Evolutionary conservation across 2,329 filamentous ascomycete species (phyloP).

Genomic region (Myriosclerotinia curreyana): DNA sequence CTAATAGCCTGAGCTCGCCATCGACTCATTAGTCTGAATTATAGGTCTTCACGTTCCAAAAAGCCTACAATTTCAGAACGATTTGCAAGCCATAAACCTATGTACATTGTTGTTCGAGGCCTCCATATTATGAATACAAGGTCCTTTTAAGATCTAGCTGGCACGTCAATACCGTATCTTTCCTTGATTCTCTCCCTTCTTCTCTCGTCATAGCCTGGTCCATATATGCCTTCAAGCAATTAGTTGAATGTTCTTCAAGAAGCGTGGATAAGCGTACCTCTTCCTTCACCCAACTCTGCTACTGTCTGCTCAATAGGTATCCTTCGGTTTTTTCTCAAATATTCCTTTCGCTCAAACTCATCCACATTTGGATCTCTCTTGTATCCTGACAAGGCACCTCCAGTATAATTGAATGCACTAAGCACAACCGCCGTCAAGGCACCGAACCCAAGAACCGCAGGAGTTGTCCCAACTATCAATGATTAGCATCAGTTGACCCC

Average conservation of each 20-base stretch:
- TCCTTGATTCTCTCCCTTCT: constrained; percentile 64
- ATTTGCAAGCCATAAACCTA: constrained; percentile 18
- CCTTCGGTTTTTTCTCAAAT: constrained; percentile 59
- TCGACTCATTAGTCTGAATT: background rate
- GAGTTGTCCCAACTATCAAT: constrained; percentile 55
- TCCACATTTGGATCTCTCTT: constrained; percentile 52
- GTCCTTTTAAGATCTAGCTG: constrained; percentile 34
- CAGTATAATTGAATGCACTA: constrained; percentile 61
- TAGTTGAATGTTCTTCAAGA: constrained; percentile 6
- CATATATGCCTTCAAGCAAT: constrained; percentile 56
- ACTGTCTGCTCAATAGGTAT: constrained; percentile 64
- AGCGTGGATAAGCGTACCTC: constrained; percentile 51
- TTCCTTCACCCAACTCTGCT: constrained; percentile 64
- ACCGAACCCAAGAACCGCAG: constrained; percentile 64
- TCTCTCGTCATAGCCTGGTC: constrained; percentile 65
- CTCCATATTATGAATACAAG: constrained; percentile 20
- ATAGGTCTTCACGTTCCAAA: constrained; percentile 1
- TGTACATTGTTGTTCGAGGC: constrained; percentile 21
- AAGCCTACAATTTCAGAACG: background rate
- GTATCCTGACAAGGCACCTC: constrained; percentile 54
- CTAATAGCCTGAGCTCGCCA: background rate
- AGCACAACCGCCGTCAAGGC: constrained; percentile 53
- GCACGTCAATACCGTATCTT: constrained; percentile 66
- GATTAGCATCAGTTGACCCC: constrained; percentile 16
- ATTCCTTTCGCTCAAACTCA: constrained; percentile 62